Conservation (phyloP, 768 basidiomycete species). For the Artomyces pyxidatus region DNA sequence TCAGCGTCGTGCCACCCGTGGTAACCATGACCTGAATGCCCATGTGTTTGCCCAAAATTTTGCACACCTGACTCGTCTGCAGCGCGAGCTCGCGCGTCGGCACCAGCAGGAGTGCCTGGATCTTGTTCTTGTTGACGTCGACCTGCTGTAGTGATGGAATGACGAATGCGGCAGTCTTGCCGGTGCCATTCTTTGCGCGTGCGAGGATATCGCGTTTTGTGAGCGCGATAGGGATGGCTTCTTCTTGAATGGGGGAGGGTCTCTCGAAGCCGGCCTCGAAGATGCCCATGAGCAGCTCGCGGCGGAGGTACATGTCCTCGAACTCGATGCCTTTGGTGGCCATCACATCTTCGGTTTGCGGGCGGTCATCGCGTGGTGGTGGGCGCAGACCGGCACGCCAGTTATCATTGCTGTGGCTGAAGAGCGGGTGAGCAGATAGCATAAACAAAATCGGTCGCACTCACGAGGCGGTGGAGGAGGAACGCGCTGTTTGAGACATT, state of each 20-base stretch:
- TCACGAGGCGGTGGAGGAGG: slow-evolving; percentile 16
- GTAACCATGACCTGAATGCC: slow-evolving; percentile 97
- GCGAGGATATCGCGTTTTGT: slow-evolving; percentile 91
- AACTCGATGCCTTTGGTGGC: slow-evolving; percentile 92
- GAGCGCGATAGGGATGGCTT: slow-evolving; percentile 93
- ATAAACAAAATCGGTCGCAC: neutral
- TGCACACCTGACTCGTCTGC: slow-evolving; percentile 98
- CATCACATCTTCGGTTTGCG: slow-evolving; percentile 96
- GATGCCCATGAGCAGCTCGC: slow-evolving; percentile 98
- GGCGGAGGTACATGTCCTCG: slow-evolving; percentile 86
- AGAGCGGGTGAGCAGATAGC: neutral
- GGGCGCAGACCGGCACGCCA: slow-evolving; percentile 79
- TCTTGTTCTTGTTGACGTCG: slow-evolving; percentile 75
- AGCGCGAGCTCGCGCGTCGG: slow-evolving; percentile 98
- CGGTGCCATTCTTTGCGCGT: slow-evolving; percentile 94
- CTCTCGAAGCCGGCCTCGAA: slow-evolving; percentile 97
- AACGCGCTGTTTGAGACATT: slow-evolving; percentile 17
- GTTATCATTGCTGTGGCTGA: slow-evolving; percentile 17
- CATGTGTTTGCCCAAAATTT: slow-evolving; percentile 94
- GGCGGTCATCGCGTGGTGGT: slow-evolving; percentile 86
- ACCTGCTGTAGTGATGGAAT: slow-evolving; percentile 94
- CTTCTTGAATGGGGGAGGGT: slow-evolving; percentile 98
- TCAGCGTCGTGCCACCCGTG: slow-evolving; percentile 94
- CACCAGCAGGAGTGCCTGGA: slow-evolving; percentile 93
- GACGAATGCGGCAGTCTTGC: slow-evolving; percentile 98